Base-by-base conservation (phyloP, 139 green algal species). In the Astrephomene gubernaculifera region DNA sequence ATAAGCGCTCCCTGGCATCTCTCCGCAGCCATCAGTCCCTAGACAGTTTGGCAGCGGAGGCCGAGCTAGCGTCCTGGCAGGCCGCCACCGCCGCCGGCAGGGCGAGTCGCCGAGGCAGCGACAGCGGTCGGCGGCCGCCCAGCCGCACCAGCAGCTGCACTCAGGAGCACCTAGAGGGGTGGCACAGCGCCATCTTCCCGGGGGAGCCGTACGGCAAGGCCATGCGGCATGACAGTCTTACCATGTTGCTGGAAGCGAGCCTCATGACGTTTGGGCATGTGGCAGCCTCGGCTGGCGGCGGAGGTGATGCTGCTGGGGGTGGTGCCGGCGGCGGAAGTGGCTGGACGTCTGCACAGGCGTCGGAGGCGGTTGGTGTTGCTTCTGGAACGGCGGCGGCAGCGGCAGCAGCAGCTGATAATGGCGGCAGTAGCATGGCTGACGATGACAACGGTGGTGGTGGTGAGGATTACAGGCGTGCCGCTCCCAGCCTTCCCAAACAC, bases 111-210 rank as follows among this genome's bases (percentile, higher is more conserved):
- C 63, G 79, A 44, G 39, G 35, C 45, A 57, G 45, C 25, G 79
- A 78, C 29, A 57, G 79, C 65, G 65, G 49, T 17, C 35, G 65
- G 27, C 45, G 45, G 79, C 45, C 79, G 36, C 79, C 67, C 45
- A 86, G 79, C 65, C 79, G 79, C 8, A 86, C 79, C 8, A 78
- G 79, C 64, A 79, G 45, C 79, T 86, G 65, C 65, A 65, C 65
- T 35, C 35, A 78, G 44, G 79, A 79, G 79, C 45, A 64, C 12
- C 65, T 86, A 45, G 65, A 69, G 65, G 79, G 53, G 6, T 86
- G 65, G 65, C 43, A 84, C 45, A 60, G 35, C 8, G 45, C 49
- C 25, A 22, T 85, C 4, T 78, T 78, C 29, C 79, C 79, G 14
- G 64, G 65, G 21, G 36, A 78, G 45, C n/a, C 36, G 45, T 69